Conservation (phyloP, 768 basidiomycete species). For the Termitomyces sp. region DNA sequence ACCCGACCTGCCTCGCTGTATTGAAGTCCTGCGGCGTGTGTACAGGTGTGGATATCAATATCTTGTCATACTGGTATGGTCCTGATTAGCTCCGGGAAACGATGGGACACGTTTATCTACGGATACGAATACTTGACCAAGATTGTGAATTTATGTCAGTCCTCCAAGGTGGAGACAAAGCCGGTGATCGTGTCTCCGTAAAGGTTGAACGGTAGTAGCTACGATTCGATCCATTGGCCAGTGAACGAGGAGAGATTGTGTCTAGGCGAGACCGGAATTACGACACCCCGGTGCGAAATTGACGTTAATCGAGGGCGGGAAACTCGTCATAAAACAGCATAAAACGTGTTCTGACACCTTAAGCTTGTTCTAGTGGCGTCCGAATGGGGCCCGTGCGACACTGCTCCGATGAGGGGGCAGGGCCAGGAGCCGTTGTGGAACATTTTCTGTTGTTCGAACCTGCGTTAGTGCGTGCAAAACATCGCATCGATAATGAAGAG, state of each 20-base stretch:
- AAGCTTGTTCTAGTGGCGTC: not conserved
- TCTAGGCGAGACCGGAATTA: not conserved
- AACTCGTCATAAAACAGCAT: not conserved
- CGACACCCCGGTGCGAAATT: not conserved
- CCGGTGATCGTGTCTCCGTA: slow-evolving; percentile 4
- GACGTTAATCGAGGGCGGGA: not conserved
- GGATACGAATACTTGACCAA: not conserved
- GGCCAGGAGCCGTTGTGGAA: no score
- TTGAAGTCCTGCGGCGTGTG: not conserved
- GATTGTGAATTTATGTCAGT: no score
- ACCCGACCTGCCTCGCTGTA: slow-evolving; percentile 1
- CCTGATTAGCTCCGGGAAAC: not conserved
- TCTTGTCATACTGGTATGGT: not conserved
- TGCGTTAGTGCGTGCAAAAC: not conserved
- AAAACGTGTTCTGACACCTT: not conserved
- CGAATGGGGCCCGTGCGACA: not conserved
- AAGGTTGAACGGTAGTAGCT: not conserved
- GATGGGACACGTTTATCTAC: not conserved
- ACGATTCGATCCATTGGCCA: not conserved
- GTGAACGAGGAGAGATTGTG: not conserved
- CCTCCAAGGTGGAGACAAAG: not conserved
- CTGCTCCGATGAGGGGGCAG: slow-evolving; percentile 1
- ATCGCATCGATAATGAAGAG: not conserved
- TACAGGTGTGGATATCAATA: not conserved
- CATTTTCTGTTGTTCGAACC: not conserved